Conservation (phyloP, 2,329 filamentous ascomycete species). For the Neonectria coccinea region DNA sequence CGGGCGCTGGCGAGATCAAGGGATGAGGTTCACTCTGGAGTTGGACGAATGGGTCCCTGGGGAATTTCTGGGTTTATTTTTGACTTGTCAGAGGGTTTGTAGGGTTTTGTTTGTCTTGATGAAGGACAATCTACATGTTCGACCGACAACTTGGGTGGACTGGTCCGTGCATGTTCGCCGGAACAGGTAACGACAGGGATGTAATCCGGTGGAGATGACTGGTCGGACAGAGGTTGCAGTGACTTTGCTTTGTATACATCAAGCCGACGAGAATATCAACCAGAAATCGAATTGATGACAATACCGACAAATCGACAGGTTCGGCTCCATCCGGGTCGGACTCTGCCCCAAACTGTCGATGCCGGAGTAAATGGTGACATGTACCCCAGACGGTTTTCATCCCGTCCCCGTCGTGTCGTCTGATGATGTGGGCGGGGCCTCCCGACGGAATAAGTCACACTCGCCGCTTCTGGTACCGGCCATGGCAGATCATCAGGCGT, state of each 20-base stretch:
- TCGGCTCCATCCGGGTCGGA: slow-evolving; percentile 5
- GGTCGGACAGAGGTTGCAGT: neutral
- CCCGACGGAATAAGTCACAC: slow-evolving; percentile 24
- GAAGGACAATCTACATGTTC: neutral
- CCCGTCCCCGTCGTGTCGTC: slow-evolving; percentile 15
- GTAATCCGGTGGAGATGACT: slow-evolving; percentile 6
- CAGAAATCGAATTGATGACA: neutral
- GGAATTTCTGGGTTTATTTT: neutral
- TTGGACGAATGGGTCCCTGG: neutral
- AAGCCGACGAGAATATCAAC: neutral
- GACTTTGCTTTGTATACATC: neutral
- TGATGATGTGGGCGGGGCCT: slow-evolving; percentile 24
- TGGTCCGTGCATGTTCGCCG: neutral
- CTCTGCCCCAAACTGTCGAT: slow-evolving; percentile 9
- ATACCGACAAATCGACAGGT: neutral
- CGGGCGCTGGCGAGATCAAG: neutral
- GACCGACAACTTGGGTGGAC: neutral
- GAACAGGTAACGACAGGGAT: neutral
- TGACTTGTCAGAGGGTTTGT: neutral
- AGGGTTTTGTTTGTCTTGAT: neutral
- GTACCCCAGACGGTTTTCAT: neutral
- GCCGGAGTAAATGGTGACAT: neutral
- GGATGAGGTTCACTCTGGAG: slow-evolving; percentile 1
- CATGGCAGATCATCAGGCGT: slow-evolving; percentile 22
- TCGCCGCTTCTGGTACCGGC: slow-evolving; percentile 2